phyloP scores from a whole-genome alignment of 163 green algal genomes.

The Volvox carteri region DNA sequence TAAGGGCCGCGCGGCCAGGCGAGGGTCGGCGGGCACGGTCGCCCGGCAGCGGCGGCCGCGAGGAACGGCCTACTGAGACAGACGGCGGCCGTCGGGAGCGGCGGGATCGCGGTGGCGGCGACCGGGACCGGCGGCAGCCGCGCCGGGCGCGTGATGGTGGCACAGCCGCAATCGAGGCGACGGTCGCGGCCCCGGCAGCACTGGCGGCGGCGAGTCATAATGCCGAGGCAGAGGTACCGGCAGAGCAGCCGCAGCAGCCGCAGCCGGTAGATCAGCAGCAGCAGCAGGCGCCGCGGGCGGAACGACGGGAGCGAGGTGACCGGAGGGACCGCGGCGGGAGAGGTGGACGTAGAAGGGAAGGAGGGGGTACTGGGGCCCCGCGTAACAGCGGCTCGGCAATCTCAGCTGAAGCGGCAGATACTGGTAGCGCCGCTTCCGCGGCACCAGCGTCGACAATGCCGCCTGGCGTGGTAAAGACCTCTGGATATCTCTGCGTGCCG shows the following conservation, averaged over 20 bases:
- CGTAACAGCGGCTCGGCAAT: background rate
- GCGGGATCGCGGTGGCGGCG: background rate
- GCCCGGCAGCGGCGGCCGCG: background rate
- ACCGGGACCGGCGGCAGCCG: background rate
- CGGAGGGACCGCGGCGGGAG: background rate
- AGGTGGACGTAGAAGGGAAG: background rate
- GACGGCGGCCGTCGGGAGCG: conserved; percentile 9
- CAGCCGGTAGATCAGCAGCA: conserved; percentile 1
- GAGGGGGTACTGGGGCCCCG: background rate
- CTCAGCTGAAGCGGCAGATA: background rate
- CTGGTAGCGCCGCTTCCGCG: background rate
- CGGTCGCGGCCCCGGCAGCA: background rate
- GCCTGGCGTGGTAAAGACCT: background rate
- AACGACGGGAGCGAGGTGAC: background rate
- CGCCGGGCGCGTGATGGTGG: background rate
- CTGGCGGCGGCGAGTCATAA: background rate
- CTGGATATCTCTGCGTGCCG: background rate
- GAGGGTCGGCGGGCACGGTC: background rate
- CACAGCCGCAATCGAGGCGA: background rate
- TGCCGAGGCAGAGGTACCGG: background rate
- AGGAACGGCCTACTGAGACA: background rate
- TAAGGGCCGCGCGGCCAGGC: conserved; percentile 1
- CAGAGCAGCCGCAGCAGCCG: background rate
- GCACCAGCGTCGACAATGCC: background rate
- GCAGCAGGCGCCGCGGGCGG: background rate